Evolutionary conservation across 768 basidiomycete species (phyloP), one percentile per base, ranked within the genome.

Genomic region (Hygrocybe punicea): DNA sequence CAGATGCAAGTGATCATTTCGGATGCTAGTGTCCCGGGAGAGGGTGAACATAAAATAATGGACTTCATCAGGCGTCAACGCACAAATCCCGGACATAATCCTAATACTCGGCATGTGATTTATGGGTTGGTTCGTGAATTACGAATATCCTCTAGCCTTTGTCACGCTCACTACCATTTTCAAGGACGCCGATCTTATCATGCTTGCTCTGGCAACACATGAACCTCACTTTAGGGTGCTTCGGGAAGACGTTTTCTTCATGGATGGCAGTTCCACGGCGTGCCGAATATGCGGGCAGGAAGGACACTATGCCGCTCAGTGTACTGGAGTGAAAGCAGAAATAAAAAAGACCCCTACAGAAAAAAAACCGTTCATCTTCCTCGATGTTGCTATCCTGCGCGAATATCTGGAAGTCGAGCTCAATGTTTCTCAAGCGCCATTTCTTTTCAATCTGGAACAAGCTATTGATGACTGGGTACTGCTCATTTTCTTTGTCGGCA

Each of bases 21-120:
- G 5, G 97, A 99, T 63, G 92, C 97, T 2, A 86, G 89, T 55
- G 97, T 98, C 11, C 96, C 97, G 1, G 97, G 97, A 63, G 97
- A 99, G 73, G 97, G 97, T 69, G 97, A 99, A 70, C 97, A 99
- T 73, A 99, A 99, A 77, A 98, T 99, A 61, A 98, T 99, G 94
- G 97, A 98, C 69, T 98, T 83, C 70, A 96, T 99, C 61, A 81
- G 97, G 55, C 81, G 95, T 34, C 95, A 97, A 65, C 82, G 97
- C 51, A 78, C 81, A 51, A 91, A 95, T 66, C 82, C 83, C 21
- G 89, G 86, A n/a, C 87, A 98, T 73, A 87, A 99, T 70, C 87
- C 96, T 17, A 98, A 99, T 68, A 98, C 94, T 3, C 80, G 80
- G 34, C 97, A 99, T 69, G 96, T 98, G 55, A 98, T 99, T 60